phyloP scores from a whole-genome alignment of 495 filamentous ascomycete species.

The Thermothielavioides terrestris region DNA sequence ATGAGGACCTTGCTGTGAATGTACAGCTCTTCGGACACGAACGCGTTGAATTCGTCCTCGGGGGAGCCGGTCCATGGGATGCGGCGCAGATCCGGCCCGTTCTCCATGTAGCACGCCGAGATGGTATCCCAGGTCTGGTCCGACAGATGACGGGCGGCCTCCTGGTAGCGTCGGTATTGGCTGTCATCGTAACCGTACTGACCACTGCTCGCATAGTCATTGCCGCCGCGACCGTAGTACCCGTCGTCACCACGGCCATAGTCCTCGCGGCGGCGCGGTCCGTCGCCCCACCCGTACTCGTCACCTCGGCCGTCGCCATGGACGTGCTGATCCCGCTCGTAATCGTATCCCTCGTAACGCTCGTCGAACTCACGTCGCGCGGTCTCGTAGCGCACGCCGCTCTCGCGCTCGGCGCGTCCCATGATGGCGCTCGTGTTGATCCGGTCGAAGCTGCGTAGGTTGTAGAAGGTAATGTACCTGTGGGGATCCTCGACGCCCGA shows the following conservation, averaged over 20 bases:
- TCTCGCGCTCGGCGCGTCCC: slow-evolving; percentile 52
- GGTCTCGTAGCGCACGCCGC: slow-evolving; percentile 65
- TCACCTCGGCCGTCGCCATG: slow-evolving; percentile 9
- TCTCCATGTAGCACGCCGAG: slow-evolving; percentile 75
- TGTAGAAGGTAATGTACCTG: slow-evolving; percentile 91
- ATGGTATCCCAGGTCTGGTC: slow-evolving; percentile 65
- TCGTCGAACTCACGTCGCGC: slow-evolving; percentile 61
- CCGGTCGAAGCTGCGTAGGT: slow-evolving; percentile 85
- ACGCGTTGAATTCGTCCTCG: slow-evolving; percentile 73
- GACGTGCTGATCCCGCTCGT: slow-evolving; percentile 7
- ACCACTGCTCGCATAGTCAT: not conserved
- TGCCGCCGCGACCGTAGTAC: slow-evolving; percentile 2
- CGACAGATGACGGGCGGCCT: slow-evolving; percentile 47
- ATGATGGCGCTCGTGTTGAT: slow-evolving; percentile 66
- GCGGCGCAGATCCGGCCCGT: slow-evolving; percentile 61
- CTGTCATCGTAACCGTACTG: slow-evolving; percentile 29
- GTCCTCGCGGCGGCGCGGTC: slow-evolving; percentile 11
- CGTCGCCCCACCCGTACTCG: slow-evolving; percentile 4
- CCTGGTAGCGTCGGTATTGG: slow-evolving; percentile 55
- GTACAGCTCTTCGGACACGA: slow-evolving; percentile 89
- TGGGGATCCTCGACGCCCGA: slow-evolving; percentile 59
- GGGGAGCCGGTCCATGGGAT: slow-evolving; percentile 73
- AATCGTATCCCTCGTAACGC: slow-evolving; percentile 25
- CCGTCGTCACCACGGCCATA: slow-evolving; percentile 7
- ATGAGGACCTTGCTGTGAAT: slow-evolving; percentile 91